Evolutionary conservation across 2,329 filamentous ascomycete genomes (phyloP), one percentile per base, ranked within the genome.

Genomic region (Monilinia laxa): DNA sequence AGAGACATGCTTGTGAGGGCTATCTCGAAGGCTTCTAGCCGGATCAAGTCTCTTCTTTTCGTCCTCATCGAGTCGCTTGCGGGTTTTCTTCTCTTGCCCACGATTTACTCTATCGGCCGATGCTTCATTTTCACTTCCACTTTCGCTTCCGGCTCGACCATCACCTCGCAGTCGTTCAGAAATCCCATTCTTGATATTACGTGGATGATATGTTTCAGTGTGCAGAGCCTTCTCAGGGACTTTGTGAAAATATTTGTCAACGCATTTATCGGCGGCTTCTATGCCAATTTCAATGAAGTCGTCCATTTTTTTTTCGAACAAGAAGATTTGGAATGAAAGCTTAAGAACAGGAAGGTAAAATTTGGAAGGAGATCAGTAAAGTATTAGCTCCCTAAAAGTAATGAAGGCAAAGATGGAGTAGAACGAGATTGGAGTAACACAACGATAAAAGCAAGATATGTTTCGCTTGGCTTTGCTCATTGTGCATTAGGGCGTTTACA

Each of bases 221-320:
- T 20, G 45, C 31, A 45, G 14, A 20, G 31, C 54, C n/a, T 47
- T n/a, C 35, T 72, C 67, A 6, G 69, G 72, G 4, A 72, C 10
- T 58, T 68, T 68, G 23, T 73, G 60, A n/a, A 69, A 69, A 28
- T 71, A 59, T 28, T 68, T 67, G 45, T 71, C 64, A 18, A 67
- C 55, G 2, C 67, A 6, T 40, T 64, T 62, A 47, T 70, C 63
- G 23, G 55, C n/a, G 10, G 55, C 67, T 25, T 51, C 52, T 14
- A 52, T 51, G 4, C 31, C 54, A 6, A 65, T 31, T 45, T 49
- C 54, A 25, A 51, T 35, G 31, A 52, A 59, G 28, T 31, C 28
- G 10, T 52, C 42, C 28, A 31, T 58, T 51, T 47, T 4, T 1
- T 58, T 12, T 28, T 40, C 12, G 20, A 6, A n/a, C 2, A 7